Evolutionary conservation across 2,329 filamentous ascomycete species (phyloP).

Genomic region (Aspergillus sergii): DNA sequence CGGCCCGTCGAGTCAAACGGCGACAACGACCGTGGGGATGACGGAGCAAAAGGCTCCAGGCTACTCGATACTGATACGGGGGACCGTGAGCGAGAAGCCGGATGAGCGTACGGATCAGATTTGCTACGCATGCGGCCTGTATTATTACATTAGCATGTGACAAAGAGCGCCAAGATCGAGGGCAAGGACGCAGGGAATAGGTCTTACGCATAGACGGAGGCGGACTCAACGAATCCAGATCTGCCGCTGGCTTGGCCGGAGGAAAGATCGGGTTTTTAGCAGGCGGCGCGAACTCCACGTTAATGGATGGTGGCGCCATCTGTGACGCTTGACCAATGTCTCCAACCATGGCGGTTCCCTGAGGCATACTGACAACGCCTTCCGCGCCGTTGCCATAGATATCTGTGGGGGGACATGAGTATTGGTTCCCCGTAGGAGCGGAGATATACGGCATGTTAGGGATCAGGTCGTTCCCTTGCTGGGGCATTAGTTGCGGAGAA

Average conservation of each 20-base stretch:
- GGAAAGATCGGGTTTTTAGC: conserved; percentile 68
- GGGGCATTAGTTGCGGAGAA: conserved; percentile 67
- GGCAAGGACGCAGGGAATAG: neutral
- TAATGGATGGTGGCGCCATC: conserved; percentile 92
- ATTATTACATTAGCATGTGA: conserved; percentile 9
- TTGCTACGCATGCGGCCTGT: conserved; percentile 61
- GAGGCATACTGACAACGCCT: conserved; percentile 51
- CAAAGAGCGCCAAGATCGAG: neutral
- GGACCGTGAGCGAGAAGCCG: conserved; percentile 42
- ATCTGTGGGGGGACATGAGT: conserved; percentile 51
- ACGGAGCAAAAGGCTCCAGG: conserved; percentile 34
- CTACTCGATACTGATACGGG: conserved; percentile 37
- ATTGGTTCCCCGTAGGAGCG: conserved; percentile 50
- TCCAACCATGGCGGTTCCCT: conserved; percentile 47
- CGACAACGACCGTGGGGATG: conserved; percentile 47
- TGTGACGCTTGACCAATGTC: conserved; percentile 71
- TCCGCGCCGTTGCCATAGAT: conserved; percentile 54
- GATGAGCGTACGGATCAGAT: conserved; percentile 61
- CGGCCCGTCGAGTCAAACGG: conserved; percentile 39
- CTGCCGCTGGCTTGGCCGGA: conserved; percentile 63
- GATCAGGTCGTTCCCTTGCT: conserved; percentile 68
- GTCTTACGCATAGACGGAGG: conserved; percentile 66
- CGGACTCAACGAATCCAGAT: conserved; percentile 80
- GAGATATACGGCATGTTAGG: conserved; percentile 48
- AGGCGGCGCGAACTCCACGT: conserved; percentile 86